phyloP scores from a whole-genome alignment of 2,329 filamentous ascomycete species.

The Aspergillus sp. region DNA sequence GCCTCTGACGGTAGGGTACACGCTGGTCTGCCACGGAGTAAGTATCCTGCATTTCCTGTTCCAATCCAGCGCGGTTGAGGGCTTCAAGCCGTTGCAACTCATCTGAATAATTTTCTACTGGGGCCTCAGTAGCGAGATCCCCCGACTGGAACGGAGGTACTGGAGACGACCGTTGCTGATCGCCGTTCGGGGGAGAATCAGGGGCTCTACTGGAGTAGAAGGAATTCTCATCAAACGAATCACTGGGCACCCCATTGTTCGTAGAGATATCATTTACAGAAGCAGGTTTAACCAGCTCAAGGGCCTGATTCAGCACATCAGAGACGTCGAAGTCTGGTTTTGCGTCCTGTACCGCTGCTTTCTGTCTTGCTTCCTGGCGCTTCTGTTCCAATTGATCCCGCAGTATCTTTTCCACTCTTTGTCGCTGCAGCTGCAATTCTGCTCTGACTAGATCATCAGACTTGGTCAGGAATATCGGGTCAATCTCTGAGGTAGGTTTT shows the following conservation, averaged over 20 bases:
- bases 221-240: constrained; percentile 86
- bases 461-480: constrained; percentile 78
- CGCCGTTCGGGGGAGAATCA: constrained; percentile 56
- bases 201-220: constrained; percentile 90
- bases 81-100: constrained; percentile 31
- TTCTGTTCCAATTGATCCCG: constrained; percentile 68
- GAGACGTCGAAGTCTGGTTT: constrained; percentile 61
- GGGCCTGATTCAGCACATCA: constrained; percentile 63
- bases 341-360: constrained; percentile 44
- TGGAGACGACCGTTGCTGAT: constrained; percentile 24
- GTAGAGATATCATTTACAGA: constrained; percentile 46
- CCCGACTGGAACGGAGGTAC: constrained; percentile 23
- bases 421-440: constrained; percentile 69
- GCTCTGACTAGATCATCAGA: constrained; percentile 76
- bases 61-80: constrained; percentile 28
- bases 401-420: constrained; percentile 68
- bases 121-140: constrained; percentile 25
- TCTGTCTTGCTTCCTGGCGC: constrained; percentile 41
- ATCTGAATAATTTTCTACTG: constrained; percentile 27
- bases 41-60: constrained; percentile 33
- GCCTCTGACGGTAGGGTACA: constrained; percentile 22
- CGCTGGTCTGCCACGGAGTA: constrained; percentile 32
- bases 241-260: constrained; percentile 58
- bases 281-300: constrained; percentile 62
- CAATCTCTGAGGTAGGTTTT: constrained; percentile 58